These are phyloP conservation scores for Evernia prunastri DNA, from an alignment of 495 filamentous ascomycete genomes.

Conservation along the genomic window DNA sequence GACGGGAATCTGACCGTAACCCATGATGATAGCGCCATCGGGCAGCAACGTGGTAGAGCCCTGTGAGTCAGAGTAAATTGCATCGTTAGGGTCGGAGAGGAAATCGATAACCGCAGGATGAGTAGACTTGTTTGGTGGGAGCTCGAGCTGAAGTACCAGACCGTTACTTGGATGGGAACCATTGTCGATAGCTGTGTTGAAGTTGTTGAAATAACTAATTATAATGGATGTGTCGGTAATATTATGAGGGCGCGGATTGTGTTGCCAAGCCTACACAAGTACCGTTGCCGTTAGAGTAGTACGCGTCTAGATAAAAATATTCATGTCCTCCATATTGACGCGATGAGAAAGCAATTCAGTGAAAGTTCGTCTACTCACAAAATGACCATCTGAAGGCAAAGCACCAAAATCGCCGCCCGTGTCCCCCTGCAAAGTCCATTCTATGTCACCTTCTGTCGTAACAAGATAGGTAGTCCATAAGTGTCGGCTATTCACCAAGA, in stretches of 20 bases:
- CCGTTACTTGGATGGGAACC: constrained; percentile 27
- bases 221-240: constrained; percentile 31
- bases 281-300: no score
- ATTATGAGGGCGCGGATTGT: constrained; percentile 35
- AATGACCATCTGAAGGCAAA: constrained; percentile 25
- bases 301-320: not conserved
- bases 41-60: constrained; percentile 43
- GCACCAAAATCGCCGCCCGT: constrained; percentile 38
- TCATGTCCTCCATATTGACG: not conserved
- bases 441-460: constrained; percentile 34
- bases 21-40: constrained; percentile 42
- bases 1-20: constrained; percentile 43
- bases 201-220: constrained; percentile 37
- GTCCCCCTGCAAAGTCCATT: constrained; percentile 41
- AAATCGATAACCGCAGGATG: constrained; percentile 10
- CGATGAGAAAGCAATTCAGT: no score
- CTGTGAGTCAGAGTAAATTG: constrained; percentile 37
- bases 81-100: constrained; percentile 26
- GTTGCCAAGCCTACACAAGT: constrained; percentile 34
- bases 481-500: constrained; percentile 36
- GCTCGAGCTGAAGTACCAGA: constrained; percentile 25
- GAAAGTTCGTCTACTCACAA: constrained; percentile 9
- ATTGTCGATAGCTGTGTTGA: constrained; percentile 28
- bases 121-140: constrained; percentile 17
- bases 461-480: constrained; percentile 36